Evolutionary conservation across 495 filamentous ascomycete species (phyloP), one percentile per base, ranked within the genome.

Genomic region (Neurospora sp.): DNA sequence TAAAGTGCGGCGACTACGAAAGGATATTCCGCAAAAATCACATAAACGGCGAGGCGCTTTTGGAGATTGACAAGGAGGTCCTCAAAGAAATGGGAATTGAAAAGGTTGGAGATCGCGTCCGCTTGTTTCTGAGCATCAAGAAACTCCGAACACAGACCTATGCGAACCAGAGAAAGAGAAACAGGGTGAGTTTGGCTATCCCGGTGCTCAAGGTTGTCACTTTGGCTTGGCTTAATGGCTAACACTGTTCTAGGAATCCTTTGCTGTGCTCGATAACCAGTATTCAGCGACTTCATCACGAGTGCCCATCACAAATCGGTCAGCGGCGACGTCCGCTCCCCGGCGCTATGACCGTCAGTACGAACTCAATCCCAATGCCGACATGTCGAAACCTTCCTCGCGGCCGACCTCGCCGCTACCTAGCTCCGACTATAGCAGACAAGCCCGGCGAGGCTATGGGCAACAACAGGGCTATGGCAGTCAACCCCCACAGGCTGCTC

Each of bases 41-140:
- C 79, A 97, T 99, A 84, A 98, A 94, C 78, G 96, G 96, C 71
- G 94, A 96, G 81, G 97, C 96, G 78, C 85, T 99, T 54, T 87
- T 99, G 72, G 96, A 99, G 82, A 95, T 97, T 82, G 96, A 99
- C 80, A 96, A 98, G 84, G 90, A 92, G 71, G 93, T 96, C 69
- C 87, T 99, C 72, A 96, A 98, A 82, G 96, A 99, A 78, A 94
- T 99, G 89, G 96, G 96, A 36, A 93, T 99, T 75, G 97, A 98
- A 76, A 99, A 97, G 82, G 92, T 99, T 72, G 96, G 96, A 69
- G 96, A 99, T 82, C 90, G 96, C 42, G 94, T 99, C n/a, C 91
- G 96, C 74, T 91, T 99, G 69, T 94, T 93, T 81, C 89, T 92
- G 78, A 93, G 89, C 75, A 97, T 97, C 77, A 98, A 98, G 85